phyloP scores from a whole-genome alignment of 2,329 filamentous ascomycete species.

The Helotiales sp. region DNA sequence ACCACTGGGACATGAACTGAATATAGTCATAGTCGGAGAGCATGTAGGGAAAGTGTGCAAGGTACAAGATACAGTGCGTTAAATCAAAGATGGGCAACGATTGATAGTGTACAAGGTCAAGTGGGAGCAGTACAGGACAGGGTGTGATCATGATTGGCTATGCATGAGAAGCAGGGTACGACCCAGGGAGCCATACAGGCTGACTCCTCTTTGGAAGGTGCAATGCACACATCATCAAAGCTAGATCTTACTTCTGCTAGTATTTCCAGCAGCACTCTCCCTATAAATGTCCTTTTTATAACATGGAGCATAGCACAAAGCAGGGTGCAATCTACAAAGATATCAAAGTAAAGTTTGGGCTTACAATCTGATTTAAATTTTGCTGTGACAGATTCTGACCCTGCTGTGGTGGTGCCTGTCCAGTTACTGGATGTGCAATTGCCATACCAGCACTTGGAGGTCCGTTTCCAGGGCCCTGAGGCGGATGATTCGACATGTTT shows the following conservation, averaged over 20 bases:
- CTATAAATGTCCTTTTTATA: no score
- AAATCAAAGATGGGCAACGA: no score
- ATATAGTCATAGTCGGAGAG: no score
- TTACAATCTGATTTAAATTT: conserved; percentile 94
- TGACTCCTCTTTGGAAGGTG: background rate
- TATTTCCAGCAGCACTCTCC: no score
- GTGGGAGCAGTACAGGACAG: no score
- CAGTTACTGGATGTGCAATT: conserved; percentile 48
- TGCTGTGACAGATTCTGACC: conserved; percentile 69
- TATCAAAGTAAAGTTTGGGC: conserved; percentile 37
- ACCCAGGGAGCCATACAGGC: background rate
- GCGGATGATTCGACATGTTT: conserved; percentile 40
- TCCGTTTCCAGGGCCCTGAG: conserved; percentile 48
- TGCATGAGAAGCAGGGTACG: no score
- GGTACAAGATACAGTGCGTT: no score
- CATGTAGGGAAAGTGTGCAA: no score
- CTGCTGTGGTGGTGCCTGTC: conserved; percentile 46
- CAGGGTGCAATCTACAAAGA: background rate
- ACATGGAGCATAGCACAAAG: background rate
- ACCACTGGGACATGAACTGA: no score
- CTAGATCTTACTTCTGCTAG: no score
- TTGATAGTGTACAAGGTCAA: no score
- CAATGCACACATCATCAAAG: background rate
- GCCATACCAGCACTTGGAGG: conserved; percentile 42
- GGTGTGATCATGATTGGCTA: no score